Conservation (phyloP, 495 filamentous ascomycete species). For the Aspergillus leporis region DNA sequence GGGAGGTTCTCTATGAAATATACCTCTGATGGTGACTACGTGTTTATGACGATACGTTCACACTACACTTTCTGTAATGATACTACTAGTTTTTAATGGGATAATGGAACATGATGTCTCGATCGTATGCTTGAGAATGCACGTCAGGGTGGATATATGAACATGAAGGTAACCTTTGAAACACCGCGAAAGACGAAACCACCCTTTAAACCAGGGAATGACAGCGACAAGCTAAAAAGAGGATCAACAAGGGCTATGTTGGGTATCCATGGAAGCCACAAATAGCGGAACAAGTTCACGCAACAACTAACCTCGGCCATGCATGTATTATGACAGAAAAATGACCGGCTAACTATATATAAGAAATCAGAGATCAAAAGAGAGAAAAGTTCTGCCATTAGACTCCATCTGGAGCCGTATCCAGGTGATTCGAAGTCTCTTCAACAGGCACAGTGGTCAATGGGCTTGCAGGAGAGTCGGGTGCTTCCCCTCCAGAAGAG, state of each 20-base stretch:
- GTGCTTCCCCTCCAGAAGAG: conserved; percentile 36
- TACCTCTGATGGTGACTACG: neutral
- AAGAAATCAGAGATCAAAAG: neutral
- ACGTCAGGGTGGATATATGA: conserved; percentile 8
- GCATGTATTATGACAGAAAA: neutral
- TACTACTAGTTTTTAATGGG: neutral
- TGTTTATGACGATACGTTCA: neutral
- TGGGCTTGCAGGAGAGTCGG: conserved; percentile 32
- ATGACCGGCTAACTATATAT: neutral
- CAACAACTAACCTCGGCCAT: conserved; percentile 2
- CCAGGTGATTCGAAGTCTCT: neutral
- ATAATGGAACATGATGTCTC: conserved; percentile 17
- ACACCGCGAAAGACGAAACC: conserved; percentile 1
- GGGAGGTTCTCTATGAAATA: too few species aligned
- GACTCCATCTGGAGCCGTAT: neutral
- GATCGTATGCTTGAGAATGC: conserved; percentile 31
- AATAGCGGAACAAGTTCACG: conserved; percentile 13
- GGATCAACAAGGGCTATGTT: conserved; percentile 25
- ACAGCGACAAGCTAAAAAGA: neutral
- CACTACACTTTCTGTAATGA: neutral
- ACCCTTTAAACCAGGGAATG: neutral
- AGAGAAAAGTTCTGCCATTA: conserved; percentile 6
- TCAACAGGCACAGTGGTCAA: conserved; percentile 6
- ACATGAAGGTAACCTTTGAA: conserved; percentile 4
- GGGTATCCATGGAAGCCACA: conserved; percentile 43